Evolutionary conservation across 2,329 filamentous ascomycete species (phyloP).

Genomic region (Cercospora sp.): DNA sequence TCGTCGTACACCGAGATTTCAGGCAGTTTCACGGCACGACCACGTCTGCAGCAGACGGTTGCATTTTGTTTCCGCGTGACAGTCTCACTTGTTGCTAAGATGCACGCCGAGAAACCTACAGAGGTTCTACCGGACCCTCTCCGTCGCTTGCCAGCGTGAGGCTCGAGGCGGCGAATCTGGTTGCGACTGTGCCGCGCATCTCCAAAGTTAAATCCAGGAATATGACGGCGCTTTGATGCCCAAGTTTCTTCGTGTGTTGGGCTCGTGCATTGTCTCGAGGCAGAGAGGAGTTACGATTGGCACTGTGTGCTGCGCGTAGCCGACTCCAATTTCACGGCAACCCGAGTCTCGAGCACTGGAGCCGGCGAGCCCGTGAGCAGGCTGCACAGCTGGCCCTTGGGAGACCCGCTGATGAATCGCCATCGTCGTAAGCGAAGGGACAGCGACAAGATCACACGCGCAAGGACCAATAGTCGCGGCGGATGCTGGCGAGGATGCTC

Average conservation of each 20-base stretch:
- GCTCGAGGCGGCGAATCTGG: background rate
- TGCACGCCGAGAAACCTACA: slow-evolving; percentile 1
- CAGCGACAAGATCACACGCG: background rate
- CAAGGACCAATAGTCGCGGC: background rate
- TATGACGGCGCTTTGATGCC: slow-evolving; percentile 5
- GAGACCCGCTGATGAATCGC: background rate
- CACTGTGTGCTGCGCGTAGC: background rate
- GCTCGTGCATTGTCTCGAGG: background rate
- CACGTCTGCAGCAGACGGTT: background rate
- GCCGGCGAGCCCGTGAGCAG: background rate
- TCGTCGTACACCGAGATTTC: background rate
- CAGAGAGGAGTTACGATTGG: background rate
- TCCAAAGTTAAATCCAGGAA: slow-evolving; percentile 4
- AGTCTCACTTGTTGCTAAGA: background rate
- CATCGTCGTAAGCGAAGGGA: background rate
- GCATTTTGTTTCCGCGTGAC: background rate
- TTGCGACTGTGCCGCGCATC: slow-evolving; percentile 10
- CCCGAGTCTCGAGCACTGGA: background rate
- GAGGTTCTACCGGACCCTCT: slow-evolving; percentile 8
- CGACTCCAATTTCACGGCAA: slow-evolving; percentile 2
- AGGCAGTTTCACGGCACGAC: slow-evolving; percentile 10
- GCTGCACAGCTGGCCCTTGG: background rate
- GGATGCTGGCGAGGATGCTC: background rate
- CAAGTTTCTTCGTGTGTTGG: background rate
- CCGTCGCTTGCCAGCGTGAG: background rate